A percentile compares a stretch with the other conserved stretches of the same genome.
Conservation (phyloP, 352 stramenopile species). For the Elongisporangium senticosum region DNA sequence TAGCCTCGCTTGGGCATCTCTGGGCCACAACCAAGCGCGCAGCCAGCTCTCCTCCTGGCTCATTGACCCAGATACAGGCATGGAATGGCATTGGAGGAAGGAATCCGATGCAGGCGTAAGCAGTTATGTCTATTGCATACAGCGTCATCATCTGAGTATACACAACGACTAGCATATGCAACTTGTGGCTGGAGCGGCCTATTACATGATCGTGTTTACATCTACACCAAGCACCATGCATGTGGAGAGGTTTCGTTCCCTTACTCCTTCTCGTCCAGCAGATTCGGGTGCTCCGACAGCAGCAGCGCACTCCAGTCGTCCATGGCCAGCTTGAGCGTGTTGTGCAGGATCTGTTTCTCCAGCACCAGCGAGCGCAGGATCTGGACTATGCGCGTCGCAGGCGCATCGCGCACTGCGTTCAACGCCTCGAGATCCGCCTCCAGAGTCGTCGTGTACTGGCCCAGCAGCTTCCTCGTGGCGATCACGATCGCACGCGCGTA, state of each 20-base stretch:
- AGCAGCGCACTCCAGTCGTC: constrained; percentile 43
- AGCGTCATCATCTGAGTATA: background rate
- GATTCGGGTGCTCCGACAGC: constrained; percentile 32
- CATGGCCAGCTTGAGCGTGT: constrained; percentile 38
- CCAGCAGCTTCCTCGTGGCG: constrained; percentile 31
- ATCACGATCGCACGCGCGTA: constrained; percentile 36
- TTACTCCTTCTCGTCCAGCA: constrained; percentile 24
- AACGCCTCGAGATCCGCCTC: constrained; percentile 22
- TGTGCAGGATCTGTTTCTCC: constrained; percentile 56
- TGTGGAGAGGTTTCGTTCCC: background rate
- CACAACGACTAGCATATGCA: background rate
- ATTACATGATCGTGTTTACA: background rate
- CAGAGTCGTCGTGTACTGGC: constrained; percentile 28
- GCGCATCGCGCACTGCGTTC: constrained; percentile 2
- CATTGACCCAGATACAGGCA: background rate
- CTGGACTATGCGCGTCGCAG: constrained; percentile 19
- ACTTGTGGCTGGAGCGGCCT: background rate
- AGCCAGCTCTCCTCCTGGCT: background rate
- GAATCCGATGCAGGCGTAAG: background rate
- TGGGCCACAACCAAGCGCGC: no score
- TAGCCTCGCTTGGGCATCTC: no score
- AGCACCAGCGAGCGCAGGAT: constrained; percentile 38
- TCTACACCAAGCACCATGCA: background rate
- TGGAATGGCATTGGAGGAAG: background rate
- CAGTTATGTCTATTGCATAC: background rate